Base-by-base conservation (phyloP, 2,329 filamentous ascomycete genomes). In the Harringtonia aguacate region DNA sequence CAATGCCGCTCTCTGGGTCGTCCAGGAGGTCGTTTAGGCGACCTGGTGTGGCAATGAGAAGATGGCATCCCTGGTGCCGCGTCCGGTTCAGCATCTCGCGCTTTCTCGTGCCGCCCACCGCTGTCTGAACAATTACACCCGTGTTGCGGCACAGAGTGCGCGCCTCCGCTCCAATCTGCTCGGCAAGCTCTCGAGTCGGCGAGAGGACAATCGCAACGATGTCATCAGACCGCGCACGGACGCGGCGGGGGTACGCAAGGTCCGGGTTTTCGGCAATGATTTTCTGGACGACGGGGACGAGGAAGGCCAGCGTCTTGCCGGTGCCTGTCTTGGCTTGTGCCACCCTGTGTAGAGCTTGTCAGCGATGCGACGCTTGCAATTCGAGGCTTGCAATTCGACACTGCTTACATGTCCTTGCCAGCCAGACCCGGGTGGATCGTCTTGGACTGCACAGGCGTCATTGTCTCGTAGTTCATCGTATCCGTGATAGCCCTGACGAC, bases 241-340 rank as follows among this genome's bases (percentile, higher is more conserved):
- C 55, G 51, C 48, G 38, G 9, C 41, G 20, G 6, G 59, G 68
- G 31, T 67, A 60, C 42, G 73, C 77, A 29, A 94, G 72, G 0
- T 66, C 62, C 1, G 79, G 77, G 50, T 86, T 77, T 47, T 71
- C 65, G 18, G 65, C 61, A 48, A 94, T 68, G 57, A 95, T 84
- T 47, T 80, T 81, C 60, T 95, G 86, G 42, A 97, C 67, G 8
- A 88, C 70, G 41, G 92, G 92, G 8, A 97, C 66, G 21, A 98
- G 72, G 69, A 97, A 98, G 30, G 86, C 92, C 46, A 97, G 68
- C 0, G 92, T 98, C 68, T 98, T 98, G 59, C 92, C 92, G 4
- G 92, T 97, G 59, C 92, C 92, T 9, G 92, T 98, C 66, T 86
- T 95, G 47, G 92, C 92, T 68, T 97, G 92, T 38, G 90, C 92